Conservation (phyloP, 495 filamentous ascomycete genomes). For the Aspergillus conjunctus region DNA sequence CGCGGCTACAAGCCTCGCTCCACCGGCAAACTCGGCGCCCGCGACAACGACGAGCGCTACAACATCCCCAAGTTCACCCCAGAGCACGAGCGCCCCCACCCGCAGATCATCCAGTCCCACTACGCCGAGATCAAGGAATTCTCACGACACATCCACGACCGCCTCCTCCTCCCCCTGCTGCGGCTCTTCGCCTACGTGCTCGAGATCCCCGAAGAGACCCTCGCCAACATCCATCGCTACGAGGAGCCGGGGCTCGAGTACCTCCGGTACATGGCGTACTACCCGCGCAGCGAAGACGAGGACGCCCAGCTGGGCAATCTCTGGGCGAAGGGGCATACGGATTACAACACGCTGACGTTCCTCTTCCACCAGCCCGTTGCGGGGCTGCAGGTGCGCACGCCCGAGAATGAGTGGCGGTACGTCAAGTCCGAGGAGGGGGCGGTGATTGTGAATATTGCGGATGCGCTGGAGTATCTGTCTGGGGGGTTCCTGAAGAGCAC, state of each 20-base stretch:
- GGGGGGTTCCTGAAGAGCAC: conserved; percentile 48
- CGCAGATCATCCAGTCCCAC: conserved; percentile 41
- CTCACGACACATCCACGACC: conserved; percentile 48
- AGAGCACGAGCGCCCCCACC: conserved; percentile 47
- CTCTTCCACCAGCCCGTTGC: conserved; percentile 60
- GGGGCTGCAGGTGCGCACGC: conserved; percentile 49
- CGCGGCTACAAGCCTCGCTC: conserved; percentile 38
- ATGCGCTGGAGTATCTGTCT: conserved; percentile 45
- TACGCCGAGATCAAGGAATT: conserved; percentile 53
- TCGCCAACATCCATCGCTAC: conserved; percentile 52
- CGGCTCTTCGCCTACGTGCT: conserved; percentile 53
- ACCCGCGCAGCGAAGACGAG: conserved; percentile 45
- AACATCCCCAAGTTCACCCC: conserved; percentile 56
- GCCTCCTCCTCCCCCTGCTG: conserved; percentile 49
- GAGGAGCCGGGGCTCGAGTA: conserved; percentile 47
- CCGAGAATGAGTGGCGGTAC: conserved; percentile 29
- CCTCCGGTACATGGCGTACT: conserved; percentile 59
- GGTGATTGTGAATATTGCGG: conserved; percentile 51
- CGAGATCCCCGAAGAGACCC: conserved; percentile 53
- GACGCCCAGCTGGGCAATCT: conserved; percentile 42
- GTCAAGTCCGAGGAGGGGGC: conserved; percentile 28
- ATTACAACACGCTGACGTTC: conserved; percentile 55
- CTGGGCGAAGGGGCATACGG: conserved; percentile 54
- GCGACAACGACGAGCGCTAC: conserved; percentile 57
- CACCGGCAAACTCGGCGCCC: conserved; percentile 30